These are phyloP conservation scores for Trichoderma erinaceum DNA, from an alignment of 495 filamentous ascomycete species.

Conservation along the genomic window DNA sequence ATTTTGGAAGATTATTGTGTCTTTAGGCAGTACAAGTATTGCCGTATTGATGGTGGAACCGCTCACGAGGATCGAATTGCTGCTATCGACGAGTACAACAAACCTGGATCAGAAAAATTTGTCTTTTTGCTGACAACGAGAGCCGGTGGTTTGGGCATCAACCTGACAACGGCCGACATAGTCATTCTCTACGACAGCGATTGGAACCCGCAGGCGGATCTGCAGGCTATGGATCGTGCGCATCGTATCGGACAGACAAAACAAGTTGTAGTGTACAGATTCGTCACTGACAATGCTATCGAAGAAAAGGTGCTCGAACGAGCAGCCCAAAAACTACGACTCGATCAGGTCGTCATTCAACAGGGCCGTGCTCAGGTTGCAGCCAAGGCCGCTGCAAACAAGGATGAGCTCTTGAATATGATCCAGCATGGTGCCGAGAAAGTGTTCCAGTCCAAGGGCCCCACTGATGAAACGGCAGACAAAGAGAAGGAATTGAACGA, in stretches of 20 bases:
- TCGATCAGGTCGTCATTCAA: conserved; percentile 99
- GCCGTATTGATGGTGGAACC: conserved; percentile 94
- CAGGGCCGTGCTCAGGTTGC: conserved; percentile 94
- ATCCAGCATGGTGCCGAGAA: conserved; percentile 98
- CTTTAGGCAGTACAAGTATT: conserved; percentile 90
- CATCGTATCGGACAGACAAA: conserved; percentile 99
- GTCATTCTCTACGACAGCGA: conserved; percentile 98
- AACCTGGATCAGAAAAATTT: conserved; percentile 89
- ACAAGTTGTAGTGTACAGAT: conserved; percentile 91
- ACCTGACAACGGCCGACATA: conserved; percentile 91
- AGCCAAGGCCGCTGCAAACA: conserved; percentile 77
- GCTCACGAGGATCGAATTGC: conserved; percentile 97
- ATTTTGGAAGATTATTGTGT: conserved; percentile 98
- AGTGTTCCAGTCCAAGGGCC: conserved; percentile 68
- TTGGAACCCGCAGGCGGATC: conserved; percentile 98
- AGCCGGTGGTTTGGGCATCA: conserved; percentile 97
- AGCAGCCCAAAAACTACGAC: conserved; percentile 91
- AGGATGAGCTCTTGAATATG: conserved; percentile 94
- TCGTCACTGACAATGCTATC: conserved; percentile 95
- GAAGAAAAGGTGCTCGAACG: conserved; percentile 98
- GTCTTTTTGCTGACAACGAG: conserved; percentile 96
- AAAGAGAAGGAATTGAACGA: conserved; percentile 64
- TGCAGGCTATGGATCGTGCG: conserved; percentile 97
- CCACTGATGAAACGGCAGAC: conserved; percentile 48
- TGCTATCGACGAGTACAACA: conserved; percentile 98